Evolutionary conservation across 2,329 filamentous ascomycete genomes (phyloP), one percentile per base, ranked within the genome.

Genomic region (Trichoderma sp.): DNA sequence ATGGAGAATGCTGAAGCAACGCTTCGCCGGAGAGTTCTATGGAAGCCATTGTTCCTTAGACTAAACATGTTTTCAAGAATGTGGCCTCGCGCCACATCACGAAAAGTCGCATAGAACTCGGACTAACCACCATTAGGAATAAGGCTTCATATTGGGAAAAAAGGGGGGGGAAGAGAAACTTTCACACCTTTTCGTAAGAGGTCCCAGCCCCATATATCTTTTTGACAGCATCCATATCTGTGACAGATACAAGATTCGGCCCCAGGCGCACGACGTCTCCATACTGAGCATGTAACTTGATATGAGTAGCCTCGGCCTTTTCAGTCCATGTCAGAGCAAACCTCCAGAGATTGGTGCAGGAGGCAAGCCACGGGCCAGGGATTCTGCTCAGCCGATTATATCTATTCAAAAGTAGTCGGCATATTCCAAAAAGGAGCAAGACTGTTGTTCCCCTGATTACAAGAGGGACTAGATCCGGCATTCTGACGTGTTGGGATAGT

Each of bases 131-230:
- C 18, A 21, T 46, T n/a, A 46, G 43, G 6, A 18, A n/a, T 7
- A 4, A n/a, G 18, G 4, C 7, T n/a, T 21, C 18, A 46, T 46
- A 2, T 21, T 4, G 6, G 11, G 6, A 1, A 34, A 34, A 13
- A 34, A 4, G 13, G 13, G 10, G 32, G 11, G 5, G 11, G 11
- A 8, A 21, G n/a, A n/a, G 18, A 21, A 46, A n/a, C 3, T 46
- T 46, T 21, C 43, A 21, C 6, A 46, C 43, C 43, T 46, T 46
- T 46, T 46, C 43, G 3, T 8, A 46, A 46, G 89, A 91, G 78
- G 94, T 94, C 77, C 94, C 95, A 55, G 95, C 79, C 0, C 92
- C 92, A 77, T 96, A 96, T 58, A 96, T 94, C 14, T 83, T 82
- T 79, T 91, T 92, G 72, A 95, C 82, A 0, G 91, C 91, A 69